Conservation (phyloP, 495 filamentous ascomycete species). For the Hypoxylon fragiforme region DNA sequence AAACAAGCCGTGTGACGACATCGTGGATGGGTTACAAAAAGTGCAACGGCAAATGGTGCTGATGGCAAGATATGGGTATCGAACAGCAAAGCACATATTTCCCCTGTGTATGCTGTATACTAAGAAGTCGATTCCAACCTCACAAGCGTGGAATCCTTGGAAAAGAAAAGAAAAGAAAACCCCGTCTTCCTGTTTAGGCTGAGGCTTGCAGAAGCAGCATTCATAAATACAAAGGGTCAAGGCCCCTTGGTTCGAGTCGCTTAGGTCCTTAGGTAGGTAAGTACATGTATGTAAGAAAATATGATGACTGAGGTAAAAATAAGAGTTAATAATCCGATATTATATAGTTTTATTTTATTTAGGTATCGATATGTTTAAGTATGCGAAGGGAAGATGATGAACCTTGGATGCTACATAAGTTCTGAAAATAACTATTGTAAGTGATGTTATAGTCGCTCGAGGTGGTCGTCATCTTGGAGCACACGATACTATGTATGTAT, state of each 20-base stretch:
- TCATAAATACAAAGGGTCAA: constrained; percentile 23
- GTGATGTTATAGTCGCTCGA: constrained; percentile 4
- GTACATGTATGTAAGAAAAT: constrained; percentile 22
- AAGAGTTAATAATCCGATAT: too few relatives aligned
- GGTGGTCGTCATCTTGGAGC: constrained; percentile 7
- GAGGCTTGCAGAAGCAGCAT: constrained; percentile 33
- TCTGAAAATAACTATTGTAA: too few relatives aligned
- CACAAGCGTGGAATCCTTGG: too few relatives aligned
- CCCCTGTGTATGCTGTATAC: too few relatives aligned
- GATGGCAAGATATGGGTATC: too few relatives aligned
- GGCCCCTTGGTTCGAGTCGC: constrained; percentile 23
- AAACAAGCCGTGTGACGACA: constrained; percentile 16
- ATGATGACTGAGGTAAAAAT: constrained; percentile 12
- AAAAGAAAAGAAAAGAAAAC: background rate
- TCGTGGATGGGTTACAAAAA: constrained; percentile 2
- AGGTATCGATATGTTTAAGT: constrained; percentile 9
- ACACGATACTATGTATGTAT: constrained; percentile 12
- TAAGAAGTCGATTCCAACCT: too few relatives aligned
- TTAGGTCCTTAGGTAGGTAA: background rate
- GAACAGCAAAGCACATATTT: too few relatives aligned
- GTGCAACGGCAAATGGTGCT: too few relatives aligned
- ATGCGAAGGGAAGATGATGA: background rate
- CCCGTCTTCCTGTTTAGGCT: constrained; percentile 37
- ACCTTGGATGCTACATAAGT: constrained; percentile 2
- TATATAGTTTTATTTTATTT: too few relatives aligned